phyloP scores from a whole-genome alignment of 768 basidiomycete species.

The Boletales sp. region DNA sequence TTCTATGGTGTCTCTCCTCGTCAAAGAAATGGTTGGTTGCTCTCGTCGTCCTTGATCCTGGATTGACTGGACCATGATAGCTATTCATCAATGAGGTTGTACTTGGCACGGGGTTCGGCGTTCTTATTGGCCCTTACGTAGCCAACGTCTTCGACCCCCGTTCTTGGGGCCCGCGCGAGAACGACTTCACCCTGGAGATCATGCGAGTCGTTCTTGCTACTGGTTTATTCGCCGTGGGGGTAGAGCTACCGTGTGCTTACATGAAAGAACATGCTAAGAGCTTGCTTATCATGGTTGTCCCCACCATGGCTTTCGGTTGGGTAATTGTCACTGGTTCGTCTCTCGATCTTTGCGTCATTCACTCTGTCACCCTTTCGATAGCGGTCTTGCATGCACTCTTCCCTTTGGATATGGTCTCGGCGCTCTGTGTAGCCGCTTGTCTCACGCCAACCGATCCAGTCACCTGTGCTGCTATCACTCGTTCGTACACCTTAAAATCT shows the following conservation, averaged over 20 bases:
- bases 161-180: constrained; percentile 53
- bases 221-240: constrained; percentile 92
- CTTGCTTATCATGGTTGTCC: constrained; percentile 65
- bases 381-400: constrained; percentile 70
- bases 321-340: constrained; percentile 61
- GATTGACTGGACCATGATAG: constrained; percentile 28
- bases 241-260: constrained; percentile 86
- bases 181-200: constrained; percentile 78
- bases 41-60: background rate
- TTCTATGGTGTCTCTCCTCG: constrained; percentile 75
- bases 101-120: constrained; percentile 69
- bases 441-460: constrained; percentile 95
- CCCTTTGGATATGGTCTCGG: constrained; percentile 70
- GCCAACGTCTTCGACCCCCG: constrained; percentile 74
- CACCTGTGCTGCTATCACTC: constrained; percentile 80
- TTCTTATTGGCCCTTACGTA: constrained; percentile 67
- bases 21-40: constrained; percentile 68
- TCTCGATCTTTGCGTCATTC: constrained; percentile 1
- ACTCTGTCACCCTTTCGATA: constrained; percentile 20
- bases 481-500: constrained; percentile 33
- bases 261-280: constrained; percentile 76
- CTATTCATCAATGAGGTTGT: constrained; percentile 93
- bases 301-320: constrained; percentile 88
- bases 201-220: constrained; percentile 87
- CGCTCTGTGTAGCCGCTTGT: constrained; percentile 84